Conservation (phyloP, 345 rosid species). For the Passiflora organensis region DNA sequence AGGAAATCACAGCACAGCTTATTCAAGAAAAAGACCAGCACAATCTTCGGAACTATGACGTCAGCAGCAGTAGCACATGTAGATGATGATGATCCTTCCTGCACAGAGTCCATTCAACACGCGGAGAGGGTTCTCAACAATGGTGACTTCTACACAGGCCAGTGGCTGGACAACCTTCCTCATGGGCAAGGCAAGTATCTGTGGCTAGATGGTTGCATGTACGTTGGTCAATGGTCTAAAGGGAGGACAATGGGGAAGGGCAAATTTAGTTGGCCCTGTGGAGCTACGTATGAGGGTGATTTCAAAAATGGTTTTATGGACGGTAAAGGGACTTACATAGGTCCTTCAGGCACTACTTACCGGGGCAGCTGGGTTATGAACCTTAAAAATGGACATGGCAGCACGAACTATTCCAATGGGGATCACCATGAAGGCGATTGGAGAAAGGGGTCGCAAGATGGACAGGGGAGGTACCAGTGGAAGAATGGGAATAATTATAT, state of each 20-base stretch:
- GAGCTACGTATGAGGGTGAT: conserved; percentile 94
- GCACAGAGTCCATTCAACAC: conserved; percentile 20
- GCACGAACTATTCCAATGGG: conserved; percentile 59
- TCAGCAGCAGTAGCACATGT: conserved; percentile 73
- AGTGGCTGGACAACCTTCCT: conserved; percentile 61
- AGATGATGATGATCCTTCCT: conserved; percentile 57
- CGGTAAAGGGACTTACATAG: conserved; percentile 84
- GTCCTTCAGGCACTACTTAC: conserved; percentile 59
- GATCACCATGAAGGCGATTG: conserved; percentile 89
- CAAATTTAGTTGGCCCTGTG: conserved; percentile 85
- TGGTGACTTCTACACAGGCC: conserved; percentile 89
- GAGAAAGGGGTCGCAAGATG: conserved; percentile 79
- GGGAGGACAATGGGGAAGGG: conserved; percentile 82
- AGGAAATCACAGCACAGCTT: conserved; percentile 31
- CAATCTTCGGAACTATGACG: conserved; percentile 45
- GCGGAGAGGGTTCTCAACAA: conserved; percentile 52
- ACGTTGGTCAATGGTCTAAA: conserved; percentile 74
- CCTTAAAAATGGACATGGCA: conserved; percentile 79
- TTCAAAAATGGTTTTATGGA: conserved; percentile 86
- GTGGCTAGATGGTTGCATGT: conserved; percentile 96
- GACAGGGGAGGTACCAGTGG: conserved; percentile 91
- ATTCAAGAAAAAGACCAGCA: conserved; percentile 35
- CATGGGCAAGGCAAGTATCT: conserved; percentile 80
- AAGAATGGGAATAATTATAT: conserved; percentile 63
- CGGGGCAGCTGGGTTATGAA: conserved; percentile 89